Percentiles rank a stretch among this genome's conserved stretches.
phyloP scores from a whole-genome alignment of 2,329 filamentous ascomycete genomes.

The Colletotrichum sp. region DNA sequence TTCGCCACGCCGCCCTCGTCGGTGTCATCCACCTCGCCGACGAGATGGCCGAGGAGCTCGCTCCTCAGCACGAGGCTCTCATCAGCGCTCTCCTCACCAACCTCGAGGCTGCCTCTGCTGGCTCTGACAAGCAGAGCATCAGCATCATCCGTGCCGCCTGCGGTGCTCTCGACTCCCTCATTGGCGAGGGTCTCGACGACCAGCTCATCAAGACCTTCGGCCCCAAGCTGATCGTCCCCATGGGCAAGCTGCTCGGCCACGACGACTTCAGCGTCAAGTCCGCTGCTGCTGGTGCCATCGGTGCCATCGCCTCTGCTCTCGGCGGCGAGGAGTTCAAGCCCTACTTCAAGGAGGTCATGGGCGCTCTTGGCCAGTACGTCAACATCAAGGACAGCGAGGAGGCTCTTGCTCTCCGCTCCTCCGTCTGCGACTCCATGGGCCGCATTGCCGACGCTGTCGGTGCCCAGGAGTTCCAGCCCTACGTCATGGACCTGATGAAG shows the following conservation, averaged over 20 bases:
- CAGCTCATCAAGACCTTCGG: slow-evolving; percentile 85
- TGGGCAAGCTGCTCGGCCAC: slow-evolving; percentile 83
- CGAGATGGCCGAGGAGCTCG: slow-evolving; percentile 89
- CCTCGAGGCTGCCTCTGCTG: slow-evolving; percentile 78
- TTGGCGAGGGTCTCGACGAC: slow-evolving; percentile 83
- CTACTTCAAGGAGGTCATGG: slow-evolving; percentile 93
- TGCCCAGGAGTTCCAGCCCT: slow-evolving; percentile 84
- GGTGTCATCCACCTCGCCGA: slow-evolving; percentile 90
- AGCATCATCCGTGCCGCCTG: slow-evolving; percentile 90
- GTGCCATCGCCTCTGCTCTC: slow-evolving; percentile 86
- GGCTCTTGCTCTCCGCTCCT: slow-evolving; percentile 86
- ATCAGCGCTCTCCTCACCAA: slow-evolving; percentile 88
- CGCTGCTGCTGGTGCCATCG: slow-evolving; percentile 85
- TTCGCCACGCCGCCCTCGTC: slow-evolving; percentile 86
- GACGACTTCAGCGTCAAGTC: slow-evolving; percentile 90
- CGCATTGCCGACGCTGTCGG: slow-evolving; percentile 92
- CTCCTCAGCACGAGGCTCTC: slow-evolving; percentile 82
- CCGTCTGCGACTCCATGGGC: slow-evolving; percentile 90
- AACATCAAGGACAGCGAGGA: slow-evolving; percentile 88
- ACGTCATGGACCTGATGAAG: slow-evolving; percentile 88
- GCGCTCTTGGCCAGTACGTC: slow-evolving; percentile 83
- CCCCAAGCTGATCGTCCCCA: slow-evolving; percentile 79
- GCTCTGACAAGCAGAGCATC: slow-evolving; percentile 75
- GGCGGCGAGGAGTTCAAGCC: slow-evolving; percentile 83
- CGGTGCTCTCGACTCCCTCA: slow-evolving; percentile 88